Percentiles rank a stretch among this genome's conserved stretches.
phyloP scores from a whole-genome alignment of 1,139 yeast genomes.

The Debaryomyces nepalensis region DNA sequence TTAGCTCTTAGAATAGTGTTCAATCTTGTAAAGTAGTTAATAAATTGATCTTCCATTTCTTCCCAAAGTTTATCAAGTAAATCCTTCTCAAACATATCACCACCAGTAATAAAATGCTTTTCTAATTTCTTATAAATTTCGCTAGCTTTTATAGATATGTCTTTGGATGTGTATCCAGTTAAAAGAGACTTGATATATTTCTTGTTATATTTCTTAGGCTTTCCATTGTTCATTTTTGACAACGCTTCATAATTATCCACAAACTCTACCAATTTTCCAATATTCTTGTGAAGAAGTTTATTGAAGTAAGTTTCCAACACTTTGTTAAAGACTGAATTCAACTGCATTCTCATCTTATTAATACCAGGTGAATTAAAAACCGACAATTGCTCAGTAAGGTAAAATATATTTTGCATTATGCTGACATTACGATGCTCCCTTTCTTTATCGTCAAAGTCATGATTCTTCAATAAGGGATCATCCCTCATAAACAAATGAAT shows the following conservation, averaged over 20 bases:
- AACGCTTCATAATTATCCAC: conserved; percentile 66
- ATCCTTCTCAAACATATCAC: conserved; percentile 51
- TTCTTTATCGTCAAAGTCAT: conserved; percentile 60
- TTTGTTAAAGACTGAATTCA: conserved; percentile 52
- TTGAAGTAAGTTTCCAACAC: conserved; percentile 50
- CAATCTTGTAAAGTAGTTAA: conserved; percentile 43
- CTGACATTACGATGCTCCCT: conserved; percentile 61
- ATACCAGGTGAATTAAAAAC: conserved; percentile 33
- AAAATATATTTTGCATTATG: conserved; percentile 65
- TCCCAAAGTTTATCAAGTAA: conserved; percentile 50
- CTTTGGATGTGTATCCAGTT: conserved; percentile 59
- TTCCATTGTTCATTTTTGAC: conserved; percentile 48
- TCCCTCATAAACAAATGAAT: conserved; percentile 44
- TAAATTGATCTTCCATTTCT: conserved; percentile 43
- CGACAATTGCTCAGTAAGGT: conserved; percentile 55
- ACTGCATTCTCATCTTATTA: conserved; percentile 46
- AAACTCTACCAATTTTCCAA: conserved; percentile 71
- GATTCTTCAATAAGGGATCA: conserved; percentile 50
- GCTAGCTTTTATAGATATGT: conserved; percentile 58
- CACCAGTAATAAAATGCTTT: conserved; percentile 56
- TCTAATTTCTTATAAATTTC: conserved; percentile 62
- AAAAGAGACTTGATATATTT: conserved; percentile 62
- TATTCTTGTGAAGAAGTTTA: conserved; percentile 45
- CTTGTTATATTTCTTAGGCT: conserved; percentile 66
- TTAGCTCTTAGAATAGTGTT: conserved; percentile 40